Evolutionary conservation across 2,329 filamentous ascomycete genomes (phyloP), one percentile per base, ranked within the genome.

Genomic region (Cladosporium velox): DNA sequence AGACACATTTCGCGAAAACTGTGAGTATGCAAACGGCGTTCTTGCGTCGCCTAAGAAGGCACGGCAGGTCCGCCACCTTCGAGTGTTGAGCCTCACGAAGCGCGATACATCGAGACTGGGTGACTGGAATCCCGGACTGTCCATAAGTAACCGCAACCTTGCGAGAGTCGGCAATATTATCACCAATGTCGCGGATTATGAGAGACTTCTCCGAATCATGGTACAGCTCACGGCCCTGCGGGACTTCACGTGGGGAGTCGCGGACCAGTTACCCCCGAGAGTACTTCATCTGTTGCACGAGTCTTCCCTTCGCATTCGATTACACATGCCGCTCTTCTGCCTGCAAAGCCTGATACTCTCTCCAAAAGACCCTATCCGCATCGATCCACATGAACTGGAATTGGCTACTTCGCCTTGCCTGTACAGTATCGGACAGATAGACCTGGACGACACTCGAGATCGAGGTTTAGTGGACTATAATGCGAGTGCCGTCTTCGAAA

Each of bases 381-480:
- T 57, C 54, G 54, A 57, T 57, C 28, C 54, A 57, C 28, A 57
- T 57, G 54, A 57, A 57, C 28, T 57, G 54, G 54, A 57, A 35
- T 15, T 57, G 34, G 54, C 54, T 26, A 57, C 54, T 57, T 57
- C 54, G 54, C 54, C 54, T 57, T 57, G 54, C 28, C 54, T 57
- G 12, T 8, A 57, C 54, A 57, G 54, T 57, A 1, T 57, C 28
- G 28, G 54, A 32, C 54, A 57, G 12, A 57, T 6, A 57, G 0
- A 57, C 2, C 0, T 21, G 41, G 6, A 21, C 41, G n/a, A 7
- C 21, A n/a, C n/a, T n/a, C n/a, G 7, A 21, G 7, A n/a, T 47
- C 41, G 4, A 47, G 41, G 18, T 21, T 44, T 47, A 10, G 41
- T 47, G 10, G 41, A 21, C n/a, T 47, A 47, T 8, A 47, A 47